phyloP scores from a whole-genome alignment of 192 early-diverging fungal genomes.

The Backusella mclennaniae region DNA sequence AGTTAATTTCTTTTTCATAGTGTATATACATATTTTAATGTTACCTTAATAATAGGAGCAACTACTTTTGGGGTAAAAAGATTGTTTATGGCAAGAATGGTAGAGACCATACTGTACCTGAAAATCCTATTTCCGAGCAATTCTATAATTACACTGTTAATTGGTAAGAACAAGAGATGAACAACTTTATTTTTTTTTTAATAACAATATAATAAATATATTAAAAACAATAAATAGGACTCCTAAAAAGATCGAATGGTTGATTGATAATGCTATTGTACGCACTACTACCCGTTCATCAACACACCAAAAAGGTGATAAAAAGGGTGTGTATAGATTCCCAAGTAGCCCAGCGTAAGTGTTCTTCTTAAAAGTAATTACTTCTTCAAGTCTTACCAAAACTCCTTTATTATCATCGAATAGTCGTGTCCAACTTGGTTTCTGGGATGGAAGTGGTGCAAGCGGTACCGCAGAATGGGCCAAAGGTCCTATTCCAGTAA shows the following conservation, averaged over 20 bases:
- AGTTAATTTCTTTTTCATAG: not conserved
- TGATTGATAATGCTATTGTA: constrained; percentile 38
- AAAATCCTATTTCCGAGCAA: constrained; percentile 15
- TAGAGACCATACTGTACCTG: constrained; percentile 11
- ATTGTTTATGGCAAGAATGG: constrained; percentile 20
- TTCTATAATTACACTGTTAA: constrained; percentile 49
- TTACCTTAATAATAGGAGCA: constrained; percentile 8
- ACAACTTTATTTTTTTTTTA: not conserved
- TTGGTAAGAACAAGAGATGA: constrained; percentile 31
- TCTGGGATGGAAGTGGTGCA: constrained; percentile 53
- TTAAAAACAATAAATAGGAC: constrained; percentile 9
- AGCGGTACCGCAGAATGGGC: constrained; percentile 34
- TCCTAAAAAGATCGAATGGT: constrained; percentile 43
- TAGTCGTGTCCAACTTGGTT: constrained; percentile 43
- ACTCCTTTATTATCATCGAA: not conserved
- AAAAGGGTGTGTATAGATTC: constrained; percentile 8
- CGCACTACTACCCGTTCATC: constrained; percentile 25
- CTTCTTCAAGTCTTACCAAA: not conserved
- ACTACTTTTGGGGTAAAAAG: constrained; percentile 27
- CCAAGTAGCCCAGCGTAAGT: constrained; percentile 36
- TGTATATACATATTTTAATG: not conserved
- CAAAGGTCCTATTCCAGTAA: constrained; percentile 26
- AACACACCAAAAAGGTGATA: not conserved
- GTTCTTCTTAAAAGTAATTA: not conserved
- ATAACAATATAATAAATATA: not conserved